Conservation (phyloP, 352 stramenopile genomes). For the Pythium scleroteichum region DNA sequence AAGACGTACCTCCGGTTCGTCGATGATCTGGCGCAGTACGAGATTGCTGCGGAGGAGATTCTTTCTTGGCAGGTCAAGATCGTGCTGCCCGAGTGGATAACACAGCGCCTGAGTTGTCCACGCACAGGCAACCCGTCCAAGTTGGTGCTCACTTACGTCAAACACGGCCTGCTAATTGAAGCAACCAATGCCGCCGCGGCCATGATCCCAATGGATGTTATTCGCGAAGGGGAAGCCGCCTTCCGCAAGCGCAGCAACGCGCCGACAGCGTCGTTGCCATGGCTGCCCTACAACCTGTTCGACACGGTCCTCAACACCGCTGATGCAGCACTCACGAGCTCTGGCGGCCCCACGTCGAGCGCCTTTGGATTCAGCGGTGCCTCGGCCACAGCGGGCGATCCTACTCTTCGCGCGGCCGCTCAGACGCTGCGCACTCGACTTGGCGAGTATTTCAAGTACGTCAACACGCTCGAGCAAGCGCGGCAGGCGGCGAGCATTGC, state of each 20-base stretch:
- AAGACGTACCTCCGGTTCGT: conserved; percentile 44
- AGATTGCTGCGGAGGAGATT: conserved; percentile 58
- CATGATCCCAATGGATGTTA: conserved; percentile 40
- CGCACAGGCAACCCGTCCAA: conserved; percentile 51
- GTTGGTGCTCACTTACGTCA: conserved; percentile 57
- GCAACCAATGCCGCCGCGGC: conserved; percentile 53
- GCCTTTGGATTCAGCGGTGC: conserved; percentile 18
- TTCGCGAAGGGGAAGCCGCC: conserved; percentile 36
- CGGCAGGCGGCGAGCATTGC: conserved; percentile 47
- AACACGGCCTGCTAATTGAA: conserved; percentile 64
- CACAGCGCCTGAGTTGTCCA: conserved; percentile 37
- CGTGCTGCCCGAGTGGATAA: conserved; percentile 59
- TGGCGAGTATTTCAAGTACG: conserved; percentile 52
- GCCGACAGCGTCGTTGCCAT: conserved; percentile 38
- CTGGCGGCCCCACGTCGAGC: neutral
- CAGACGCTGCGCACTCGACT: conserved; percentile 45
- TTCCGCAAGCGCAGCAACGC: conserved; percentile 43
- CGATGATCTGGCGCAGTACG: conserved; percentile 48
- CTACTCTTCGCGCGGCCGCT: conserved; percentile 33
- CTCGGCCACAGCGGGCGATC: conserved; percentile 4
- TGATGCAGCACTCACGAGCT: conserved; percentile 37
- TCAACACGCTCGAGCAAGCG: conserved; percentile 53
- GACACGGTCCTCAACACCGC: conserved; percentile 58
- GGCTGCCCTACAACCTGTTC: conserved; percentile 72
- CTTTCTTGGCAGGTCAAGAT: conserved; percentile 69